Conservation (phyloP, 1,284 basidiomycete species). For the Takashimella tepidaria region DNA sequence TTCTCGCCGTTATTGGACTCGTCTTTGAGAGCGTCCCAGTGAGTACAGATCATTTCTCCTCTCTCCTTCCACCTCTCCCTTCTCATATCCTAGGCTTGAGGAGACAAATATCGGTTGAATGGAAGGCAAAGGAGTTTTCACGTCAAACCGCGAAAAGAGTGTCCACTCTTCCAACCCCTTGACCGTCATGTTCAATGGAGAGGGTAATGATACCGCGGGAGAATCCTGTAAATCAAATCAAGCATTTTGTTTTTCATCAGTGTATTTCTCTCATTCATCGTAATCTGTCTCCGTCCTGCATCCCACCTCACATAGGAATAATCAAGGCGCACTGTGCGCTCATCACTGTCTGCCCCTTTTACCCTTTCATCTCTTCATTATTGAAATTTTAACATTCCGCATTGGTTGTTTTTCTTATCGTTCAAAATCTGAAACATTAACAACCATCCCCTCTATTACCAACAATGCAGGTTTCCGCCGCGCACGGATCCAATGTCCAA, state of each 20-base stretch:
- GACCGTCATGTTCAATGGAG: neutral
- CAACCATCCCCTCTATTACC: too few relatives aligned
- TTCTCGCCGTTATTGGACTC: constrained; percentile 15
- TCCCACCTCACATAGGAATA: too few relatives aligned
- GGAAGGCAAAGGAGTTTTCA: neutral
- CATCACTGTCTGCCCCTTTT: too few relatives aligned
- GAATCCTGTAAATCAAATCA: too few relatives aligned
- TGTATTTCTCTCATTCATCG: too few relatives aligned
- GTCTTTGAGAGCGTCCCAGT: constrained; percentile 17
- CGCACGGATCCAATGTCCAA: neutral
- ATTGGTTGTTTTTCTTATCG: too few relatives aligned
- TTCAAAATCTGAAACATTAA: neutral
- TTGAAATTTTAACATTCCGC: too few relatives aligned
- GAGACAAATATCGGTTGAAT: neutral
- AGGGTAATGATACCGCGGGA: too few relatives aligned
- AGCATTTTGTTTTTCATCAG: too few relatives aligned
- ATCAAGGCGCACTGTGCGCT: too few relatives aligned
- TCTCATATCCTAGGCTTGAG: neutral
- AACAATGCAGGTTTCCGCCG: neutral
- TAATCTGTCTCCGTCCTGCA: too few relatives aligned
- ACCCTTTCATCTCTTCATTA: too few relatives aligned
- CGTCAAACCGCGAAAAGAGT: neutral
- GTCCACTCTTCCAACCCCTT: neutral
- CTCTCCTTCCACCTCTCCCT: neutral
- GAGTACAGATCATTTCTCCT: constrained; percentile 4